Conservation (phyloP, 805 yeast genomes). For the Candida odintsovae region DNA sequence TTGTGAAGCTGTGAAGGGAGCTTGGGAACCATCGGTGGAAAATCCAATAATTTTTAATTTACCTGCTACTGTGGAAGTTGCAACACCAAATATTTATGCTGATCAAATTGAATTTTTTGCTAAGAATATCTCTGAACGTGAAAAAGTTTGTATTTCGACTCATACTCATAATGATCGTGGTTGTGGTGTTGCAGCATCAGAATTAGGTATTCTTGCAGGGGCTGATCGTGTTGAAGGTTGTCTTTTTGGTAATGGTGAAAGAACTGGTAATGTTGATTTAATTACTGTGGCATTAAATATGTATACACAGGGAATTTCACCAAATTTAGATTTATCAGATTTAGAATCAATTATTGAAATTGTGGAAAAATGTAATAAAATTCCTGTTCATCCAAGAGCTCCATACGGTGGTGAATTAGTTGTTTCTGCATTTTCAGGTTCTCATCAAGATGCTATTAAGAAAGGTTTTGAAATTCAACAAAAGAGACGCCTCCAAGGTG, state of each 20-base stretch:
- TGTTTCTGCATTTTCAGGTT: constrained; percentile 73
- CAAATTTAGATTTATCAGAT: constrained; percentile 67
- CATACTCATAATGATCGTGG: constrained; percentile 82
- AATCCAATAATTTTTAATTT: constrained; percentile 72
- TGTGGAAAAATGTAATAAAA: constrained; percentile 72
- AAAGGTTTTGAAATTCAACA: constrained; percentile 56
- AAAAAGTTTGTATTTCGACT: constrained; percentile 61
- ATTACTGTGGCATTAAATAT: constrained; percentile 70
- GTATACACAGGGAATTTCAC: constrained; percentile 74
- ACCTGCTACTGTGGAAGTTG: constrained; percentile 78
- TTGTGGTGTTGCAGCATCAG: constrained; percentile 80
- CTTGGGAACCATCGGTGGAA: constrained; percentile 75
- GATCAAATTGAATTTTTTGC: constrained; percentile 76
- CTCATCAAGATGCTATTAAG: constrained; percentile 68
- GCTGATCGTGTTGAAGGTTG: constrained; percentile 85
- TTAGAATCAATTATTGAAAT: constrained; percentile 60
- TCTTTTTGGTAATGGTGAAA: constrained; percentile 77
- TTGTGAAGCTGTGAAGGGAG: constrained; percentile 74
- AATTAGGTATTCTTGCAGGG: constrained; percentile 73
- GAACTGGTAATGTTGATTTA: constrained; percentile 80
- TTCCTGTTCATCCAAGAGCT: constrained; percentile 68
- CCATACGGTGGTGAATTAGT: constrained; percentile 79
- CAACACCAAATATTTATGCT: constrained; percentile 71
- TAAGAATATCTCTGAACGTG: constrained; percentile 62
- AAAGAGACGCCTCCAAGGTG: constrained; percentile 42